Evolutionary conservation across 1,139 yeast genomes (phyloP).

Genomic region (Debaryomyces robertsiae): DNA sequence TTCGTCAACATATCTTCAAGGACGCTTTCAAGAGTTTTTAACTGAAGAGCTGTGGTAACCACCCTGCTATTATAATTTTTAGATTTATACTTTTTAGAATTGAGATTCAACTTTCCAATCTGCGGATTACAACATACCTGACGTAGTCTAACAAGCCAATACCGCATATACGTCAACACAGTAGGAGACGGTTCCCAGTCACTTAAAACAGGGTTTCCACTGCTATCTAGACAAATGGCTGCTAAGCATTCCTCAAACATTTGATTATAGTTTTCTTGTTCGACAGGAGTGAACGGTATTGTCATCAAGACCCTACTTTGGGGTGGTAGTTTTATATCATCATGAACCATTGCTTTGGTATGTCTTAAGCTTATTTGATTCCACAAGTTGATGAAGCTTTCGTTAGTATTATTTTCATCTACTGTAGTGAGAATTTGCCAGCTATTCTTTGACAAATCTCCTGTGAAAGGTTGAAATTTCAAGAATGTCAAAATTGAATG

Average conservation of each 20-base stretch:
- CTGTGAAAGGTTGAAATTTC: constrained; percentile 62
- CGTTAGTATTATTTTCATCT: constrained; percentile 21
- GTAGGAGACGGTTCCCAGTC: constrained; percentile 54
- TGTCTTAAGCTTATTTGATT: constrained; percentile 65
- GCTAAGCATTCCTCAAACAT: constrained; percentile 61
- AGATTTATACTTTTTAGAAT: constrained; percentile 32
- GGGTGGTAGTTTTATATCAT: constrained; percentile 74
- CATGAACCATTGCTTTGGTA: constrained; percentile 78
- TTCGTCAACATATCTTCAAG: constrained; percentile 61
- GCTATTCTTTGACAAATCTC: constrained; percentile 38
- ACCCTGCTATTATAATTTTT: constrained; percentile 17
- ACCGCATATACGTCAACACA: constrained; percentile 50
- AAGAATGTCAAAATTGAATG: constrained; percentile 71
- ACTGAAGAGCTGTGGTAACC: constrained; percentile 30
- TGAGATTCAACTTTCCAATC: constrained; percentile 48
- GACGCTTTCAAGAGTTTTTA: constrained; percentile 69
- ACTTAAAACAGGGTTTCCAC: constrained; percentile 55
- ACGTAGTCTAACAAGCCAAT: constrained; percentile 69
- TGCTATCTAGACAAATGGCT: constrained; percentile 59
- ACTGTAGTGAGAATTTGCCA: constrained; percentile 35
- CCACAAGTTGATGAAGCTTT: constrained; percentile 53
- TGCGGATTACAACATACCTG: constrained; percentile 86
- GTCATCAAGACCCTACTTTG: constrained; percentile 71
- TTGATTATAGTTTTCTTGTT: constrained; percentile 77
- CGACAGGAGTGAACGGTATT: constrained; percentile 77